Conservation (phyloP, 1,139 yeast genomes). For the Candida anutae region DNA sequence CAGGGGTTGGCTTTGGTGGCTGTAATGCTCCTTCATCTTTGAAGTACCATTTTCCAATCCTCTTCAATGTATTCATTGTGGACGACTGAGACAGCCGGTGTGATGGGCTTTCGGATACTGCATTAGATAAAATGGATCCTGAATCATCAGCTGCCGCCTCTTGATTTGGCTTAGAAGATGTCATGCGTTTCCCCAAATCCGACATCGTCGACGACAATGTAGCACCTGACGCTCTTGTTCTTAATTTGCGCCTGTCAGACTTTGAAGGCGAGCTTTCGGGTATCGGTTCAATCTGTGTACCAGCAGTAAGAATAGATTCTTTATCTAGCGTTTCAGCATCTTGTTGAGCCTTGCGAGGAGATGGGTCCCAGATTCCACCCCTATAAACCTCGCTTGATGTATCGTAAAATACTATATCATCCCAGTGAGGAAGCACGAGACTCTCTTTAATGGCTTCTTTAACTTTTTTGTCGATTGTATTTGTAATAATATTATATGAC, state of each 20-base stretch:
- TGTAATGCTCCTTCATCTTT: conserved; percentile 33
- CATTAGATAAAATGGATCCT: neutral
- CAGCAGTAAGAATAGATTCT: neutral
- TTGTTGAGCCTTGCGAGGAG: conserved; percentile 4
- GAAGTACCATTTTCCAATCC: conserved; percentile 64
- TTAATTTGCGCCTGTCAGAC: neutral
- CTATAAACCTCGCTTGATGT: conserved; percentile 64
- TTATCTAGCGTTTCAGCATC: conserved; percentile 1
- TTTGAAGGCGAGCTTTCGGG: neutral
- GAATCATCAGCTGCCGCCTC: neutral
- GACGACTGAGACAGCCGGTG: conserved; percentile 4
- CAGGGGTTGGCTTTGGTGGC: conserved; percentile 54
- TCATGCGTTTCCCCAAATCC: conserved; percentile 28
- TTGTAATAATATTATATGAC: conserved; percentile 70
- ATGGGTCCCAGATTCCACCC: conserved; percentile 86
- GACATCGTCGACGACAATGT: conserved; percentile 21
- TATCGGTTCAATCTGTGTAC: neutral
- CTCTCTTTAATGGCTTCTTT: conserved; percentile 75
- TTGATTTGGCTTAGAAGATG: conserved; percentile 9
- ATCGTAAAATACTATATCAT: conserved; percentile 68
- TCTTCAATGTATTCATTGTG: conserved; percentile 37
- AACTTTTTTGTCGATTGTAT: conserved; percentile 68
- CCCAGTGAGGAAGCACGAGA: conserved; percentile 81
- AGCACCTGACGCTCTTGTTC: conserved; percentile 2
- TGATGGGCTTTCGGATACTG: neutral